Conservation (phyloP, 2,329 filamentous ascomycete genomes). For the Talaromyces sp. region DNA sequence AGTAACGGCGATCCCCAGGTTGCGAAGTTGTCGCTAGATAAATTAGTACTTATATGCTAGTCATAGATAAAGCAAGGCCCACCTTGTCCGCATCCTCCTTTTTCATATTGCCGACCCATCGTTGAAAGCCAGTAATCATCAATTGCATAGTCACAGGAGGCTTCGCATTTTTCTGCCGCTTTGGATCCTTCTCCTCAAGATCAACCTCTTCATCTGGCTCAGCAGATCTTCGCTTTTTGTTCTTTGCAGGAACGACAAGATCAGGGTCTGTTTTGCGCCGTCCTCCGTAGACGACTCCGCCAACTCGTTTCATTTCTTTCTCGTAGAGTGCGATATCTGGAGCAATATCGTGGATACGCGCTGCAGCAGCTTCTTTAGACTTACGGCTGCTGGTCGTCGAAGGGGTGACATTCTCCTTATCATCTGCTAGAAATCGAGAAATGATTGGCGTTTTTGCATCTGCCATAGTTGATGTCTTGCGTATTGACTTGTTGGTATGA, state of each 20-base stretch:
- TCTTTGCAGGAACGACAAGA: slow-evolving; percentile 29
- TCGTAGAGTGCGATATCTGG: slow-evolving; percentile 86
- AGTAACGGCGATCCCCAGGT: slow-evolving; percentile 76
- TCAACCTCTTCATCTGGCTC: slow-evolving; percentile 46
- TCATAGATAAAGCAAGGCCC: slow-evolving; percentile 35
- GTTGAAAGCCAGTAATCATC: slow-evolving; percentile 76
- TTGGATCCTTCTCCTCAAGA: slow-evolving; percentile 55
- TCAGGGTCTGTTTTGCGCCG: slow-evolving; percentile 45
- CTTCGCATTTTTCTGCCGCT: slow-evolving; percentile 55
- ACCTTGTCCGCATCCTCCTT: slow-evolving; percentile 80
- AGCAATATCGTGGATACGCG: slow-evolving; percentile 70
- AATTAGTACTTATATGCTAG: slow-evolving; percentile 10
- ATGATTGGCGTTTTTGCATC: slow-evolving; percentile 53
- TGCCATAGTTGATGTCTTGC: slow-evolving; percentile 28
- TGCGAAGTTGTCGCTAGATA: slow-evolving; percentile 69
- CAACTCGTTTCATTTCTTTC: slow-evolving; percentile 83
- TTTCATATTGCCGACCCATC: slow-evolving; percentile 70
- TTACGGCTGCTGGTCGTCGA: slow-evolving; percentile 73
- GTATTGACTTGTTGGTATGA: slow-evolving; percentile 25
- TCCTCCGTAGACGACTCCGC: slow-evolving; percentile 61
- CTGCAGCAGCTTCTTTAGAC: slow-evolving; percentile 81
- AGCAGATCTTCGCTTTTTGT: slow-evolving; percentile 46
- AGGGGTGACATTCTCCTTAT: slow-evolving; percentile 82
- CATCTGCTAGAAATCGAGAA: slow-evolving; percentile 52
- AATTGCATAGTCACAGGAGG: slow-evolving; percentile 70